phyloP scores from a whole-genome alignment of 305 asterid species.

The Salvia sclarea region DNA sequence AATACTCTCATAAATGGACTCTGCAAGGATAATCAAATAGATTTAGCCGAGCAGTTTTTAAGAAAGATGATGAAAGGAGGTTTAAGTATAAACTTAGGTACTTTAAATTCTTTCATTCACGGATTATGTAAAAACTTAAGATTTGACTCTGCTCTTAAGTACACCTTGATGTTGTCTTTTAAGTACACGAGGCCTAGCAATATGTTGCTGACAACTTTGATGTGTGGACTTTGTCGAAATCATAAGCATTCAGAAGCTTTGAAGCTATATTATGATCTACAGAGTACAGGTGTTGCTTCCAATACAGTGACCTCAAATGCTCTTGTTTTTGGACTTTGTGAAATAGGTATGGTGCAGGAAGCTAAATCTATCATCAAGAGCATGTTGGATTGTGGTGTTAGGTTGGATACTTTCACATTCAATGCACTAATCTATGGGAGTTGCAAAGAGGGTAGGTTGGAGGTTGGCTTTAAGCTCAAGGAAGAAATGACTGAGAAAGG shows the following conservation, averaged over 20 bases:
- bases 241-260: slow-evolving; percentile 68
- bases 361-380: slow-evolving; percentile 54
- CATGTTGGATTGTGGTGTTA: slow-evolving; percentile 47
- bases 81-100: slow-evolving; percentile 50
- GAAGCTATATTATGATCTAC: slow-evolving; percentile 56
- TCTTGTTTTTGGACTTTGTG: slow-evolving; percentile 72
- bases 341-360: slow-evolving; percentile 55
- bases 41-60: slow-evolving; percentile 55
- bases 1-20: slow-evolving; percentile 63
- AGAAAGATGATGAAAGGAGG: slow-evolving; percentile 61
- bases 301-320: slow-evolving; percentile 77
- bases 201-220: slow-evolving; percentile 65
- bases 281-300: slow-evolving; percentile 50
- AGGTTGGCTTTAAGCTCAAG: slow-evolving; percentile 58
- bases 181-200: slow-evolving; percentile 63
- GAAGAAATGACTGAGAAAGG: slow-evolving; percentile 70
- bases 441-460: slow-evolving; percentile 63
- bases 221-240: slow-evolving; percentile 66
- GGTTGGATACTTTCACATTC: slow-evolving; percentile 60
- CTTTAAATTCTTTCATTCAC: slow-evolving; percentile 51
- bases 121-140: slow-evolving; percentile 49
- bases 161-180: slow-evolving; percentile 53
- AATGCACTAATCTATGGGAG: slow-evolving; percentile 70
- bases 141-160: slow-evolving; percentile 55
- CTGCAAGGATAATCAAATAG: slow-evolving; percentile 60